Evolutionary conservation across 768 basidiomycete species (phyloP), one percentile per base, ranked within the genome.

Genomic region (Coprinopsis marcescibilis): DNA sequence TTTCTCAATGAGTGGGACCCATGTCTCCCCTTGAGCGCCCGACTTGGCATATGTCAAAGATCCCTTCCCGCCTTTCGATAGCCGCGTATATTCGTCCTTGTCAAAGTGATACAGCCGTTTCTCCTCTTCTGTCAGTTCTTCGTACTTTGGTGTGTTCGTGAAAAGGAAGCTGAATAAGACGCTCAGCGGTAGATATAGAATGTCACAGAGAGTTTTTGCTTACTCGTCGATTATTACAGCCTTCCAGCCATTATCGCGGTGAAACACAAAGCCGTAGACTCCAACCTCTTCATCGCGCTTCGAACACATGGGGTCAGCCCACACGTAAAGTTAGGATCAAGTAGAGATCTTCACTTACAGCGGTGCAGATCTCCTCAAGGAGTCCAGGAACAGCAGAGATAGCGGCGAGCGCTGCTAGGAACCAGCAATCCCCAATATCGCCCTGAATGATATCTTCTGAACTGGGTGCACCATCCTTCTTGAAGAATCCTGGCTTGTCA

Each of bases 171-270:
- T 78, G 41, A 24, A 12, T 5, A 17, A n/a, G 19, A 27, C 19
- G 12, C 2, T 14, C 32, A 4, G 39, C n/a, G 11, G 10, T 26
- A n/a, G 29, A 24, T 14, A 11, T 21, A 10, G 19, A 17, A 57
- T 32, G 30, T 32, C 30, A 32, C 10, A 8, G n/a, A n/a, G n/a
- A 8, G 30, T 24, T 3, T 24, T 34, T 19, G 17, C 71, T 42
- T 45, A 78, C 76, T 80, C 77, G 53, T 80, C 78, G 40, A 79
- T 70, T 12, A 80, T 66, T 3, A 80, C 73, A n/a, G 71, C 70
- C 11, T 72, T 71, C 77, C 77, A 79, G 27, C 55, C 55, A 25
- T 64, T 63, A 47, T 79, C 75, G 17, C 75, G 55, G 58, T 71
- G 77, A 58, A 79, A 79, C 27, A 78, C 73, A 58, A 77, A 80